phyloP scores from a whole-genome alignment of 257 asterid genomes.

The Cruciata laevipes region DNA sequence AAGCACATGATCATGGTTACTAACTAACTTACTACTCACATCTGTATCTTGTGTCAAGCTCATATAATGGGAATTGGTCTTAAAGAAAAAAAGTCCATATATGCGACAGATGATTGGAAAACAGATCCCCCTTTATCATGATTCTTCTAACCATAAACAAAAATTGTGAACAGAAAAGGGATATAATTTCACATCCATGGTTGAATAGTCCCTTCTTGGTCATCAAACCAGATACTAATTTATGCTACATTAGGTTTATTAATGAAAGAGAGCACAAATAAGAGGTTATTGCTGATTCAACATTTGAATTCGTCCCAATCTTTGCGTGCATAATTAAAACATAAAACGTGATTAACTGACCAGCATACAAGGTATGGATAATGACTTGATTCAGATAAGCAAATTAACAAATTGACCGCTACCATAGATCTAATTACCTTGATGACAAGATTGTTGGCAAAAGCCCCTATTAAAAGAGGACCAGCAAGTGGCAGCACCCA shows the following conservation, averaged over 20 bases:
- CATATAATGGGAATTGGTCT: background rate
- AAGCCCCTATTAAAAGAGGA: conserved; percentile 80
- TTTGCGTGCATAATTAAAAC: background rate
- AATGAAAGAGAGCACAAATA: background rate
- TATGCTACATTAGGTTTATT: no score
- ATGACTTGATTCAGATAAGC: background rate
- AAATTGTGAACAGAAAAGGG: background rate
- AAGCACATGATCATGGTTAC: background rate
- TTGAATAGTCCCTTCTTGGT: background rate
- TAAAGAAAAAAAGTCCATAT: background rate
- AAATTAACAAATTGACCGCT: background rate
- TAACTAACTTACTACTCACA: background rate
- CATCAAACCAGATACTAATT: background rate
- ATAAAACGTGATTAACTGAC: background rate
- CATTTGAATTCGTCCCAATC: background rate
- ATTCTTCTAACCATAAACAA: background rate
- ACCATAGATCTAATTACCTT: conserved; percentile 44
- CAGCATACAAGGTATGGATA: background rate
- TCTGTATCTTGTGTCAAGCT: background rate
- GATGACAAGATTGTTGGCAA: conserved; percentile 83
- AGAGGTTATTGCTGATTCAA: background rate
- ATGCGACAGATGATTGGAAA: background rate
- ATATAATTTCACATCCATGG: background rate
- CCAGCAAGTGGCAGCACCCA: conserved; percentile 96
- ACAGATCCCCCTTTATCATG: background rate